Percentiles rank a stretch among this genome's conserved stretches.
phyloP scores from a whole-genome alignment of 1,284 basidiomycete genomes.

The Tilletia horrida region DNA sequence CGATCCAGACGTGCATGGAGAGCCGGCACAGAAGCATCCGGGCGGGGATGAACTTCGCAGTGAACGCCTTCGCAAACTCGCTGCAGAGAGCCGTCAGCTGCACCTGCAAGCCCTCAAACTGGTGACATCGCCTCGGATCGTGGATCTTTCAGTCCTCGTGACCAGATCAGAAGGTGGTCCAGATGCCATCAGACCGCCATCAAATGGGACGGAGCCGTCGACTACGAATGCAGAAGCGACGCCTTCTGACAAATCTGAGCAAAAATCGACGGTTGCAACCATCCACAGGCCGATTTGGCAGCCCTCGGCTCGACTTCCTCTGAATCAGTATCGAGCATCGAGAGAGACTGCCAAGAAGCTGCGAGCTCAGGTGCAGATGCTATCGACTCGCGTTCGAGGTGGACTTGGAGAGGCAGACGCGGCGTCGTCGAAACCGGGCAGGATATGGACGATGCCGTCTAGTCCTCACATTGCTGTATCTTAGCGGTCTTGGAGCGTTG shows the following conservation, averaged over 20 bases:
- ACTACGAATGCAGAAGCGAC: not conserved
- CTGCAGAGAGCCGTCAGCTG: constrained; percentile 21
- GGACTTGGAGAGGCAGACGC: not conserved
- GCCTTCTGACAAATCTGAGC: not conserved
- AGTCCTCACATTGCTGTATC: too few relatives aligned
- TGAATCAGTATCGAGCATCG: constrained; percentile 7
- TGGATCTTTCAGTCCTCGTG: constrained; percentile 31
- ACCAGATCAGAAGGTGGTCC: not conserved
- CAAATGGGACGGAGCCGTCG: not conserved
- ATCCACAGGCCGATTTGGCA: constrained; percentile 7
- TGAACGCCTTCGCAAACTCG: constrained; percentile 7
- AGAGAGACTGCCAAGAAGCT: constrained; percentile 3
- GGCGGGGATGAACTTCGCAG: not conserved
- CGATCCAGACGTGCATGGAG: constrained; percentile 9
- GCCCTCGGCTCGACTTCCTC: not conserved
- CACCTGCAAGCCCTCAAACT: constrained; percentile 21
- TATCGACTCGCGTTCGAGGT: not conserved
- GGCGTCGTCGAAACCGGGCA: too few relatives aligned
- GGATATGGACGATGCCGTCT: too few relatives aligned
- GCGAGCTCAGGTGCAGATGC: not conserved
- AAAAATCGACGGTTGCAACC: not conserved
- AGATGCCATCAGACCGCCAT: not conserved
- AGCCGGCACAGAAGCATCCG: not conserved
- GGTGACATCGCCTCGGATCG: constrained; percentile 34
- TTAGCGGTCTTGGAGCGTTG: too few relatives aligned